phyloP scores from a whole-genome alignment of 208 protist genomes.

The Leishmania gerbilli region DNA sequence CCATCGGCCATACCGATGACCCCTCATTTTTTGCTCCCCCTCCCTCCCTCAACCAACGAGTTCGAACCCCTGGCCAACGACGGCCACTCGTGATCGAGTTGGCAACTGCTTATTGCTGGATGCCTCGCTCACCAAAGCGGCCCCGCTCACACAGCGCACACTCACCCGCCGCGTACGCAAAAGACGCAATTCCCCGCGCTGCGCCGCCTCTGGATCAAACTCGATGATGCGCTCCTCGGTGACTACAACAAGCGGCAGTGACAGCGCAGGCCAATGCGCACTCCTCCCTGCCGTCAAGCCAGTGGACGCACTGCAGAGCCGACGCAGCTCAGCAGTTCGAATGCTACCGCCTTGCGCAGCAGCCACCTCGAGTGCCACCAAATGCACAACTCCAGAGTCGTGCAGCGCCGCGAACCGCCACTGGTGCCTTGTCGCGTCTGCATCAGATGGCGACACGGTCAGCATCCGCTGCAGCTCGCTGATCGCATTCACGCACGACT shows the following conservation, averaged over 20 bases:
- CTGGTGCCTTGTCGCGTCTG: neutral
- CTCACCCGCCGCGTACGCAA: slow-evolving; percentile 35
- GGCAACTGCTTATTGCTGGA: neutral
- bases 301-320: slow-evolving; percentile 33
- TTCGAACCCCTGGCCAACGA: slow-evolving; percentile 49
- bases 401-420: slow-evolving; percentile 36
- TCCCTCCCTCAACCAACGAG: neutral
- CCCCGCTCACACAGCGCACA: slow-evolving; percentile 69
- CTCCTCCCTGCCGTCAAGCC: slow-evolving; percentile 61
- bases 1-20: neutral
- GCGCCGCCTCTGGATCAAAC: slow-evolving; percentile 27
- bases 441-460: neutral
- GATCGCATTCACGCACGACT: slow-evolving; percentile 61
- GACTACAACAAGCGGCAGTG: slow-evolving; percentile 25
- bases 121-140: slow-evolving; percentile 25
- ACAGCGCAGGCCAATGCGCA: slow-evolving; percentile 36
- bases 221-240: slow-evolving; percentile 44
- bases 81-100: slow-evolving; percentile 13
- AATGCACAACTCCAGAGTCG: slow-evolving; percentile 51
- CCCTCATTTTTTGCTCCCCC: neutral
- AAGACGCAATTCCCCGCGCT: slow-evolving; percentile 10
- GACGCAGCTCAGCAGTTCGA: neutral
- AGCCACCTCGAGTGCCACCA: slow-evolving; percentile 10
- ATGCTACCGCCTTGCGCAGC: neutral
- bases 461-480: slow-evolving; percentile 21